A percentile compares a stretch with the other conserved stretches of the same genome.
Conservation (phyloP, 495 filamentous ascomycete genomes). For the Trichoderma gamsii region DNA sequence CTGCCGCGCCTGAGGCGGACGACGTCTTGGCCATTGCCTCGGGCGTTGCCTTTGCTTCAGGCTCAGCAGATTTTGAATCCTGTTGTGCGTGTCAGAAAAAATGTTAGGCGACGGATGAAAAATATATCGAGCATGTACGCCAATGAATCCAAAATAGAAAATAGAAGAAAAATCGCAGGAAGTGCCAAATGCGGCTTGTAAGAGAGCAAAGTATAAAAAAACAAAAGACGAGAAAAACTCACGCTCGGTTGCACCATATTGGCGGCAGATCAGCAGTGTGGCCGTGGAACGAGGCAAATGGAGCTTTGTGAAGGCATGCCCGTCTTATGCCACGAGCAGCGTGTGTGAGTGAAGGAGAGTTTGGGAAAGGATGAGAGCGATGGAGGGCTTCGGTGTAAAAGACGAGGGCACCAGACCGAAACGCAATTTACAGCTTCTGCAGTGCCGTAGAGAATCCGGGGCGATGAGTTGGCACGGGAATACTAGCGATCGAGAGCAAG, state of each 20-base stretch:
- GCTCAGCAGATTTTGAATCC: conserved; percentile 16
- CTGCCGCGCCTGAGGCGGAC: conserved; percentile 32
- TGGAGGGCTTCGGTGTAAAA: background rate
- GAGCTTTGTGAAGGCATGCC: conserved; percentile 4
- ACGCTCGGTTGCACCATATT: conserved; percentile 6
- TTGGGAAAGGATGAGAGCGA: background rate
- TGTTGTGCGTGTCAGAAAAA: conserved; percentile 6
- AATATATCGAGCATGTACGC: conserved; percentile 16
- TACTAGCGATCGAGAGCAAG: background rate
- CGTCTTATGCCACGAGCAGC: background rate
- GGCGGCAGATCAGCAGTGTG: background rate
- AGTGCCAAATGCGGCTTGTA: conserved; percentile 1
- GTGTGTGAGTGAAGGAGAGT: background rate
- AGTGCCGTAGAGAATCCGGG: background rate
- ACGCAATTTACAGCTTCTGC: background rate
- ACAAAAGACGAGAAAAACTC: background rate
- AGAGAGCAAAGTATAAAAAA: background rate
- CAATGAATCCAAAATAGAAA: background rate
- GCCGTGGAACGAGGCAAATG: conserved; percentile 9
- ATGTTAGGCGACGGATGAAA: conserved; percentile 18
- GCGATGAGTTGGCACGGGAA: background rate
- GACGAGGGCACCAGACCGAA: background rate
- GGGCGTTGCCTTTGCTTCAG: conserved; percentile 17
- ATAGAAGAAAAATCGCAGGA: background rate
- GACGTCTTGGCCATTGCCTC: conserved; percentile 37